Evolutionary conservation across 2,329 filamentous ascomycete genomes (phyloP), one percentile per base, ranked within the genome.

Genomic region (Colletotrichum aenigma): DNA sequence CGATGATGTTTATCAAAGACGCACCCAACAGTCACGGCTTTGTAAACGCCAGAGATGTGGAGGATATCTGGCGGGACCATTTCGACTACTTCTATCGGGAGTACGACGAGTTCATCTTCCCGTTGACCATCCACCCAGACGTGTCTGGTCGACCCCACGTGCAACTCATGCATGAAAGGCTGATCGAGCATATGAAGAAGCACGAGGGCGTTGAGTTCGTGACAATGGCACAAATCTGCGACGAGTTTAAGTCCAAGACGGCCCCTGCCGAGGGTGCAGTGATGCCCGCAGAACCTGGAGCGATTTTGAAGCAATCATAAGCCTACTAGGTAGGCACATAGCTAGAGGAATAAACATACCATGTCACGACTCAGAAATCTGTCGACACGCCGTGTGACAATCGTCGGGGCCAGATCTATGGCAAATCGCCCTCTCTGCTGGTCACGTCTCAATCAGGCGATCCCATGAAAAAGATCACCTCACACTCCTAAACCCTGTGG

Each of bases 31-130:
- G 87, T n/a, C 92, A 94, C 79, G 93, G 93, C 9, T 93, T 85
- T 78, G 86, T 88, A 21, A 89, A 89, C 71, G 85, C 89, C 1
- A 84, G 89, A n/a, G 91, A 92, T 76, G 88, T 93, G 2, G 91
- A 94, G 79, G 90, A 92, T 38, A 88, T 93, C 38, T 93, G 91
- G 92, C 85, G 89, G 64, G 91, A 93, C 75, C 91, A 93, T 77
- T 94, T 94, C 75, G 89, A 93, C 79, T 95, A 95, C 83, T 95
- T 94, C 80, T 95, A 95, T 81, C 87, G 93, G 32, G 93, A 95
- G 82, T 93, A 94, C 77, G 93, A 95, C 78, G 92, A 94, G 78
- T 95, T 95, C 77, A 90, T 95, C 68, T 95, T 95, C 79, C 93
- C 94, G 0, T 93, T 95, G 83, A 95, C 94, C 0, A 93, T 95